Conservation (phyloP, 1,284 basidiomycete genomes). For the Apiotrichum sp. region DNA sequence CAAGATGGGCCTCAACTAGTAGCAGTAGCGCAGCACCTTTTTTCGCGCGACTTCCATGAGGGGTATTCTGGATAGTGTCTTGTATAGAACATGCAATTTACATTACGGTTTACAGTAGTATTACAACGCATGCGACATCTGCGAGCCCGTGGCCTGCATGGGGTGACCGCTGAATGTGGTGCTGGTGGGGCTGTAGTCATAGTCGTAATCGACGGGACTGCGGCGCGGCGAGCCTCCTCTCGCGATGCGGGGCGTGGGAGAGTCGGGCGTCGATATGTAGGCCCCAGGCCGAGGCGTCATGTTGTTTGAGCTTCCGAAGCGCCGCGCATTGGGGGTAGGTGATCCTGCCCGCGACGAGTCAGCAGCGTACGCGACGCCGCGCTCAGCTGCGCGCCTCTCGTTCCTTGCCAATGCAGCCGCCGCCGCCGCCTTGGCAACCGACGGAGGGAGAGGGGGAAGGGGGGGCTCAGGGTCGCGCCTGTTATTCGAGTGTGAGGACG, state of each 20-base stretch:
- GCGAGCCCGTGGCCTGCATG: not conserved
- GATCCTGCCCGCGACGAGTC: not conserved
- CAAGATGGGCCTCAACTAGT: slow-evolving; percentile 64
- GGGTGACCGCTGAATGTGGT: not conserved
- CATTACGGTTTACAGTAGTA: not conserved
- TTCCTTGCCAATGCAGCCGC: slow-evolving; percentile 2
- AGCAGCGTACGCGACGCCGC: too few species aligned
- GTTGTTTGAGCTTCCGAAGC: too few species aligned
- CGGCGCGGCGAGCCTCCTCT: too few species aligned
- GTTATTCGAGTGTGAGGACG: not conserved
- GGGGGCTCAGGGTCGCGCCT: not conserved
- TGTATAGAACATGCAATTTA: slow-evolving; percentile 8
- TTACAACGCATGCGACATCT: not conserved
- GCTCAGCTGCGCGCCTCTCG: slow-evolving; percentile 1
- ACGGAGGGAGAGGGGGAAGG: not conserved
- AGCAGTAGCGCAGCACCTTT: too few species aligned
- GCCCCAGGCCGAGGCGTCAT: not conserved
- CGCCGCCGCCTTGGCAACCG: slow-evolving; percentile 3
- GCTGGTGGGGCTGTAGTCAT: not conserved
- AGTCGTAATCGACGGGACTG: too few species aligned
- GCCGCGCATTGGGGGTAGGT: not conserved
- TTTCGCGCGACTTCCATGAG: too few species aligned
- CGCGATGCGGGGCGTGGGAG: not conserved
- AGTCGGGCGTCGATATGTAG: not conserved
- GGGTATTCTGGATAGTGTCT: slow-evolving; percentile 2